These are phyloP conservation scores for Eucalyptus sideroxylon DNA, from an alignment of 345 rosid genomes.

Conservation along the genomic window DNA sequence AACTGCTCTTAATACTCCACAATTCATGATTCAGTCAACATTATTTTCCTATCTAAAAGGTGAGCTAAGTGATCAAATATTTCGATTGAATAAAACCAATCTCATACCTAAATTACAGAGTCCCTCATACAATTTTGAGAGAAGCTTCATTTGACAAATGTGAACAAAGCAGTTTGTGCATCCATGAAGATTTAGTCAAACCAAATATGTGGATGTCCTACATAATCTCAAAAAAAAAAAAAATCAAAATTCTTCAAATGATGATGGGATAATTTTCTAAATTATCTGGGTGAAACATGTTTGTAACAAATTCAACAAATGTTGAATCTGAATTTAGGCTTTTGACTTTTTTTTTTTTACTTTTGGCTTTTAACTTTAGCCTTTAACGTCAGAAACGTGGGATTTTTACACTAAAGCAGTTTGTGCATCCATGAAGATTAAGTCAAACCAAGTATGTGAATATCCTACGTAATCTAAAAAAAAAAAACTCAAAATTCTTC, in stretches of 20 bases:
- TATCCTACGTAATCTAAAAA: background rate
- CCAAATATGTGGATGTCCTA: background rate
- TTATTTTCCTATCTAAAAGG: background rate
- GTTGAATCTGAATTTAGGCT: background rate
- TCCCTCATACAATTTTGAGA: background rate
- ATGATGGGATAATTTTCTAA: background rate
- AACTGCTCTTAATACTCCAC: background rate
- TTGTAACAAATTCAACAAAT: background rate
- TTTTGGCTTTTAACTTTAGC: background rate
- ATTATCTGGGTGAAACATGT: background rate
- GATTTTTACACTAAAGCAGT: background rate
- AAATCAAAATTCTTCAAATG: background rate
- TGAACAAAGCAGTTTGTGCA: background rate
- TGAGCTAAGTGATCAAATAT: background rate
- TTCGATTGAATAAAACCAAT: background rate
- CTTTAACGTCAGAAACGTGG: background rate
- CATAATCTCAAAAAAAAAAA: background rate
- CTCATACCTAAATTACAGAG: background rate
- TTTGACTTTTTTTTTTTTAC: background rate
- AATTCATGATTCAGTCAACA: background rate
- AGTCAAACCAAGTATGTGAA: background rate
- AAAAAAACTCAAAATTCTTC: background rate
- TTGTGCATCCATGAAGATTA: background rate
- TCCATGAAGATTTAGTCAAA: background rate
- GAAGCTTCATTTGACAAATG: background rate